Base-by-base conservation (phyloP, 306 rosid genomes). In the Vicia villosa region DNA sequence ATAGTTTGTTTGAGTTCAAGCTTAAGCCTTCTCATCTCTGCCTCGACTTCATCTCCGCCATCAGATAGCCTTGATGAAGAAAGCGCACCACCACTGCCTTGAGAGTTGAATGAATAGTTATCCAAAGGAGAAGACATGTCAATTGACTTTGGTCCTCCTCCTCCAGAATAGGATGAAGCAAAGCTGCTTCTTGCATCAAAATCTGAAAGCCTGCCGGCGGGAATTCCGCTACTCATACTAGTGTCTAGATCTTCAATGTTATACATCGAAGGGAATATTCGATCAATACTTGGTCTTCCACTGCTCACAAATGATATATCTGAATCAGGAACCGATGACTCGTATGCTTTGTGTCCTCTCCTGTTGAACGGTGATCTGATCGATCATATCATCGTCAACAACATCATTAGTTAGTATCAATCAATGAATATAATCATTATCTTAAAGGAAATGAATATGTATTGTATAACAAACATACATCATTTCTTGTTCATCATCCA, bases 1-100 rank as follows among this genome's bases (percentile, higher is more conserved):
- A 86, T 90, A 7, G 97, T 93, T 73, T 88, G 97, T 78, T 84
- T 86, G 54, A 93, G 92, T 86, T 93, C 98, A 41, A 79, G 80
- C 80, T 81, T 84, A 22, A 93, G 84, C 79, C 94, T 79, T 75
- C 87, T 84, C 97, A 93, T 87, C 84, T 93, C 98, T 0, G 87
- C 82, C 70, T 93, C 98, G 50, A 84, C 72, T 0, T 87, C 97
- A 22, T 90, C 96, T 62, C 45, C 34, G 68, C n/a, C 24, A 2
- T 74, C 77, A 2, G 75, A 74, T 36, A 74, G 54, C 37, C 74
- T 68, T 3, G 32, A 1, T 6, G 83, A 70, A 30, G 63, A 56
- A 28, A 8, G 5, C 42, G 21, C 2, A 2, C 43, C 73, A 42
- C 21, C 66, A 55, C 68, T 83, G 6, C 70, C 70, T 66, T 40